Conservation (phyloP, 2,329 filamentous ascomycete genomes). For the Calonectria pseudoreteaudii region DNA sequence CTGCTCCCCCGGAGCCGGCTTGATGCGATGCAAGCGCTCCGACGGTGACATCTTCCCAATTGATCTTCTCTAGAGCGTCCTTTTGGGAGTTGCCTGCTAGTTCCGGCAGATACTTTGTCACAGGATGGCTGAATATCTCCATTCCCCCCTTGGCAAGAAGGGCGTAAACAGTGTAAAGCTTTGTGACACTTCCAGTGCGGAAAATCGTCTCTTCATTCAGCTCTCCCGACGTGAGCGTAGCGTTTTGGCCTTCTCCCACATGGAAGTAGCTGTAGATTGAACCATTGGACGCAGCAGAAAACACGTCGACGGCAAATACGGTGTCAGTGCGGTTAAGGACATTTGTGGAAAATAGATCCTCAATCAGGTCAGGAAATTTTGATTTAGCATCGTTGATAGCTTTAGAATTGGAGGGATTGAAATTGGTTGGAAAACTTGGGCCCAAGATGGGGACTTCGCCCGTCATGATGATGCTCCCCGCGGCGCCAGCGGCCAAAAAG, state of each 20-base stretch:
- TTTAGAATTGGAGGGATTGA: slow-evolving; percentile 28
- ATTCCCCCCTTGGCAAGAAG: slow-evolving; percentile 31
- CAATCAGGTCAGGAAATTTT: slow-evolving; percentile 24
- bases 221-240: slow-evolving; percentile 26
- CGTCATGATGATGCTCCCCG: slow-evolving; percentile 3
- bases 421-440: slow-evolving; percentile 35
- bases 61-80: slow-evolving; percentile 11
- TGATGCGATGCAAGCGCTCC: slow-evolving; percentile 35
- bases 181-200: slow-evolving; percentile 30
- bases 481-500: background rate
- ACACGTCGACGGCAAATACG: slow-evolving; percentile 40
- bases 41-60: slow-evolving; percentile 35
- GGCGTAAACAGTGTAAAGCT: slow-evolving; percentile 33
- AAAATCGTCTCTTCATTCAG: slow-evolving; percentile 32
- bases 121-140: slow-evolving; percentile 30
- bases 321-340: slow-evolving; percentile 31
- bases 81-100: slow-evolving; percentile 22
- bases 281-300: slow-evolving; percentile 38
- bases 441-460: slow-evolving; percentile 37
- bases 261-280: slow-evolving; percentile 41
- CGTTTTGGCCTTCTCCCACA: slow-evolving; percentile 26
- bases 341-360: slow-evolving; percentile 14
- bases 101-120: slow-evolving; percentile 33
- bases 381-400: slow-evolving; percentile 20
- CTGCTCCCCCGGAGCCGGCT: slow-evolving; percentile 31